Percentiles rank a stretch among this genome's conserved stretches.
phyloP scores from a whole-genome alignment of 176 grass and related monocot genomes.

The Poa pratensis region DNA sequence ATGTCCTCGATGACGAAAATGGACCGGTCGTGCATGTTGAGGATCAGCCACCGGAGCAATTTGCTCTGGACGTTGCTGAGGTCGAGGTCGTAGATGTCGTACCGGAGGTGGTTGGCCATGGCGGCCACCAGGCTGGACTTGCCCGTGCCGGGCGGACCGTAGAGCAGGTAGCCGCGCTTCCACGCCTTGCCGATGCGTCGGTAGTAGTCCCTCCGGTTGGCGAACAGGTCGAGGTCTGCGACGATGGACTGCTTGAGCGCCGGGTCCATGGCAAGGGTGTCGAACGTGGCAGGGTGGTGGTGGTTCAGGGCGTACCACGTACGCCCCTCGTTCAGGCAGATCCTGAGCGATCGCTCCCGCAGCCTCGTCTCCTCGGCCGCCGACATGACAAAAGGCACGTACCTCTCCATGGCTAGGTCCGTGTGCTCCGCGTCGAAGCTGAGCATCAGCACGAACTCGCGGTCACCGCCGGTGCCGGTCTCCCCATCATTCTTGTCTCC shows the following conservation, averaged over 20 bases:
- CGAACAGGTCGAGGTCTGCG: constrained; percentile 41
- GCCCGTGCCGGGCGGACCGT: constrained; percentile 34
- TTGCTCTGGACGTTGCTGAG: neutral
- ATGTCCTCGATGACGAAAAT: constrained; percentile 42
- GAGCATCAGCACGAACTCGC: constrained; percentile 22
- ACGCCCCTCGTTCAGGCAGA: constrained; percentile 38
- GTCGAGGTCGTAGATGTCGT: constrained; percentile 44
- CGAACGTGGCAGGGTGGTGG: constrained; percentile 42
- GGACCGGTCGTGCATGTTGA: neutral
- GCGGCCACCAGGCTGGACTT: constrained; percentile 47
- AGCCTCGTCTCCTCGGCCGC: neutral
- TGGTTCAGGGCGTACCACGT: neutral
- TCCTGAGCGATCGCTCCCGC: constrained; percentile 29
- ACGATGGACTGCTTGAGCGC: constrained; percentile 5
- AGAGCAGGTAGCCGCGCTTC: constrained; percentile 57
- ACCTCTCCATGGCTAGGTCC: constrained; percentile 27
- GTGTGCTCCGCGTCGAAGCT: constrained; percentile 46
- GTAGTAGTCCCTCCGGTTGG: constrained; percentile 31
- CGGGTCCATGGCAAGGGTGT: constrained; percentile 46
- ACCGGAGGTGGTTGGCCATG: constrained; percentile 49
- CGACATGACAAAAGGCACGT: constrained; percentile 40
- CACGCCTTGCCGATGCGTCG: constrained; percentile 50
- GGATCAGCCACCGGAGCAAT: constrained; percentile 28
- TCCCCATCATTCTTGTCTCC: neutral
- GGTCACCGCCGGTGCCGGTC: neutral